Evolutionary conservation across 2,329 filamentous ascomycete genomes (phyloP), one percentile per base, ranked within the genome.

Genomic region (Thelonectria discophora): DNA sequence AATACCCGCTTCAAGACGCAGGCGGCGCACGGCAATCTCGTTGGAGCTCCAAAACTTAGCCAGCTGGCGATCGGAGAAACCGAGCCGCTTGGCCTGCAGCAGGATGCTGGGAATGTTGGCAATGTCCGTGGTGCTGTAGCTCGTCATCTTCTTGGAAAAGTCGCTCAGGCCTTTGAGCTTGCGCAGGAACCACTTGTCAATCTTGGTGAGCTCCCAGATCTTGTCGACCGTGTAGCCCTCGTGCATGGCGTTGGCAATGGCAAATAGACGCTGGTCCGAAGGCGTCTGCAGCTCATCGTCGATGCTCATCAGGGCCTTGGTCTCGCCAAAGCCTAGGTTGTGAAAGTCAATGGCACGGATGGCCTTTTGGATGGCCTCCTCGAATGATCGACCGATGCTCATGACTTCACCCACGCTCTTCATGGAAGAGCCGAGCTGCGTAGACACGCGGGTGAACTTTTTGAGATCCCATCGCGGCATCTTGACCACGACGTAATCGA

Each of bases 341-440:
- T 95, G 90, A 79, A 92, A 94, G 77, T 99, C 95, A 60, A 98
- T 94, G 42, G 93, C 90, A 52, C 95, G 90, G 72, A 99, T 99
- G 18, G 95, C 95, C 79, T 98, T 99, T 73, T 99, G 95, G 43
- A 99, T 97, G 9, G 95, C 95, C 80, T 99, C 95, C 79, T 99
- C 95, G 71, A 99, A 99, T 1, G 92, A 97, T 68, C 95, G 85
- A 59, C 95, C 95, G 69, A 99, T 97, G 73, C 91, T 94, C 95
- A 99, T 98, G 68, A 99, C 95, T 77, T 99, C 95, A 74, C 95
- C 95, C 55, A 99, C 94, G 86, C 93, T 97, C 89, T 98, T 99
- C 95, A 99, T 99, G 12, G 94, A 97, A 3, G 95, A 98, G 30
- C 94, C 94, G 21, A 99, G 90, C 74, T 96, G 90, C 1, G 94